These are phyloP conservation scores for Fistulinella prunicolor DNA, from an alignment of 768 basidiomycete species.

Conservation along the genomic window DNA sequence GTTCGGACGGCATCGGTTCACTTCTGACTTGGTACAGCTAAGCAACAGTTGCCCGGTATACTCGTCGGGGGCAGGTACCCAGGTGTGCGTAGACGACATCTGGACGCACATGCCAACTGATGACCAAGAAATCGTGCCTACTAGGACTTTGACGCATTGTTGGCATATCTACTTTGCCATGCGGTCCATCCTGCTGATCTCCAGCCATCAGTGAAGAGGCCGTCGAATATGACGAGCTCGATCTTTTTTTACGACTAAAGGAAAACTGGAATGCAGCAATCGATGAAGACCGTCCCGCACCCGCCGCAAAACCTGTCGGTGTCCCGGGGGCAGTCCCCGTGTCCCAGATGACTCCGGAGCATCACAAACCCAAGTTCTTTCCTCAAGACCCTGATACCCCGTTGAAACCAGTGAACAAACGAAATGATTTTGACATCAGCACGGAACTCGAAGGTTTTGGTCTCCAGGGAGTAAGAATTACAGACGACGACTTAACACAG, in stretches of 20 bases:
- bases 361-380: constrained; percentile 56
- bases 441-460: constrained; percentile 68
- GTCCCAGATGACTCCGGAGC: constrained; percentile 78
- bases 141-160: constrained; percentile 82
- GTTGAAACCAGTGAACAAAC: constrained; percentile 56
- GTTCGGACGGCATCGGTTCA: not conserved
- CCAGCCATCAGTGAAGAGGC: constrained; percentile 67
- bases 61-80: constrained; percentile 74
- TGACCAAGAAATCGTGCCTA: constrained; percentile 3
- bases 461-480: constrained; percentile 73
- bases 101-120: not conserved
- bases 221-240: constrained; percentile 74
- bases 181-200: constrained; percentile 5
- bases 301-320: constrained; percentile 61
- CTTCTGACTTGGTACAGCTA: constrained; percentile 44
- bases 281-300: constrained; percentile 60
- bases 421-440: constrained; percentile 59
- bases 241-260: constrained; percentile 65
- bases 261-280: constrained; percentile 60
- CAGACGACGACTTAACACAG: constrained; percentile 68
- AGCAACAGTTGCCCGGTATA: constrained; percentile 82
- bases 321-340: constrained; percentile 78
- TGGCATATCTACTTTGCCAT: constrained; percentile 26
- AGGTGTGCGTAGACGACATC: constrained; percentile 52
- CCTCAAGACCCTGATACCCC: constrained; percentile 44